phyloP scores from a whole-genome alignment of 2,329 filamentous ascomycete genomes.

The Alternaria sp. region DNA sequence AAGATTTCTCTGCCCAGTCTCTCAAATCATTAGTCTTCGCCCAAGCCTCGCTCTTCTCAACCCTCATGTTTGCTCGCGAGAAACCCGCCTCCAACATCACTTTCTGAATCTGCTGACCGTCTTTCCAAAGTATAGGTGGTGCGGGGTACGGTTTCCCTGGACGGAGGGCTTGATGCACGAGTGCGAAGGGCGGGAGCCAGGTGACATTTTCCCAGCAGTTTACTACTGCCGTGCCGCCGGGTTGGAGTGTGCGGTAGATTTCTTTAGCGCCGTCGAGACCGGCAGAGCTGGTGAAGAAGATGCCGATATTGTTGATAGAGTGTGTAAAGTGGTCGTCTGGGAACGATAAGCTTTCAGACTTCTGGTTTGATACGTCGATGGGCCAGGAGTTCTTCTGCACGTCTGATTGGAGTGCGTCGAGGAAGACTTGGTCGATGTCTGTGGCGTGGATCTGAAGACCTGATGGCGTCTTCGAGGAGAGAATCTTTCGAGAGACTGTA shows the following conservation, averaged over 20 bases:
- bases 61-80: constrained; percentile 22
- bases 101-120: constrained; percentile 34
- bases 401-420: constrained; percentile 23
- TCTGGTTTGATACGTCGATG: constrained; percentile 25
- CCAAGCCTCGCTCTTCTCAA: constrained; percentile 35
- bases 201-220: constrained; percentile 44
- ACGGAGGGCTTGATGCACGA: constrained; percentile 26
- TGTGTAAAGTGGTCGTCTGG: constrained; percentile 46
- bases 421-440: constrained; percentile 38
- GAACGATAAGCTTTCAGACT: constrained; percentile 24
- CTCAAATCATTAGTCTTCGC: constrained; percentile 24
- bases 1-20: constrained; percentile 35
- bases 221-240: constrained; percentile 47
- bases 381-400: constrained; percentile 29
- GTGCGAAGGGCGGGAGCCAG: constrained; percentile 31
- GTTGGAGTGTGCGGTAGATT: constrained; percentile 48
- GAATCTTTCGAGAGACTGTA: constrained; percentile 33
- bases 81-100: constrained; percentile 40
- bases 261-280: constrained; percentile 45
- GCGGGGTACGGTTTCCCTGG: constrained; percentile 22
- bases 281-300: constrained; percentile 45
- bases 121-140: constrained; percentile 33
- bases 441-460: constrained; percentile 38
- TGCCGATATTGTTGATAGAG: constrained; percentile 50
- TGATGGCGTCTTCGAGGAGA: constrained; percentile 8